These are phyloP conservation scores for Amphibolis antarctica DNA, from an alignment of 106 monocot genomes.

Conservation along the genomic window DNA sequence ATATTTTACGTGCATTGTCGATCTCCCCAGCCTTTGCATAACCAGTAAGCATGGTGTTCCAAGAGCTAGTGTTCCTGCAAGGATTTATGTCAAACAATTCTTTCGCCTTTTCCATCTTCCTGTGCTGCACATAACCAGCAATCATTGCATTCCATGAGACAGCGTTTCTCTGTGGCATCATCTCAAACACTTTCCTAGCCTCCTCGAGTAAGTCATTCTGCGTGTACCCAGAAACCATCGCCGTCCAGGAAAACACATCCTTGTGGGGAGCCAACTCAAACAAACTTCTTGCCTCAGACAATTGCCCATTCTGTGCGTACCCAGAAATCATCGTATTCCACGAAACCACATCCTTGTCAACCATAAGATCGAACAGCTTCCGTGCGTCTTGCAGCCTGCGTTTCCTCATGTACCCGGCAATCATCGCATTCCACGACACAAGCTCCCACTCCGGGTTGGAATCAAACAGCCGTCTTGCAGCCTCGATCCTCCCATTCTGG, in stretches of 20 bases:
- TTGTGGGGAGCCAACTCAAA: conserved; percentile 25
- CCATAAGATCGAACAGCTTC: conserved; percentile 40
- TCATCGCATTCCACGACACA: conserved; percentile 65
- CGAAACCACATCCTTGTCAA: no score
- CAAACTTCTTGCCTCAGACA: conserved; percentile 27
- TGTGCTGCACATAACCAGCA: conserved; percentile 32
- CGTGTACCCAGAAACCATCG: conserved; percentile 58
- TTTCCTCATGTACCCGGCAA: conserved; percentile 36
- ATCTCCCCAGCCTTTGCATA: conserved; percentile 45
- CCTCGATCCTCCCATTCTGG: conserved; percentile 37
- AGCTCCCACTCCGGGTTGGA: conserved; percentile 17
- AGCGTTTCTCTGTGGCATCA: conserved; percentile 44
- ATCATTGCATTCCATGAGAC: no score
- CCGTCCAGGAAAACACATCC: conserved; percentile 70
- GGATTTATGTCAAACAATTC: conserved; percentile 46
- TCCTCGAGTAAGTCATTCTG: conserved; percentile 47
- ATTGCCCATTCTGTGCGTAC: conserved; percentile 37
- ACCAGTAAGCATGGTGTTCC: conserved; percentile 57
- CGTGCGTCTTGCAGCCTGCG: conserved; percentile 26
- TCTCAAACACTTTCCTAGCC: conserved; percentile 39
- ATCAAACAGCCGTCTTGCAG: conserved; percentile 28
- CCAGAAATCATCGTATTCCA: no score
- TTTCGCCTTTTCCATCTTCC: conserved; percentile 25
- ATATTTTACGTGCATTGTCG: conserved; percentile 22
- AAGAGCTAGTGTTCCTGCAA: conserved; percentile 37